Conservation (phyloP, 2,329 filamentous ascomycete species). For the Botryosphaeria dothidea region DNA sequence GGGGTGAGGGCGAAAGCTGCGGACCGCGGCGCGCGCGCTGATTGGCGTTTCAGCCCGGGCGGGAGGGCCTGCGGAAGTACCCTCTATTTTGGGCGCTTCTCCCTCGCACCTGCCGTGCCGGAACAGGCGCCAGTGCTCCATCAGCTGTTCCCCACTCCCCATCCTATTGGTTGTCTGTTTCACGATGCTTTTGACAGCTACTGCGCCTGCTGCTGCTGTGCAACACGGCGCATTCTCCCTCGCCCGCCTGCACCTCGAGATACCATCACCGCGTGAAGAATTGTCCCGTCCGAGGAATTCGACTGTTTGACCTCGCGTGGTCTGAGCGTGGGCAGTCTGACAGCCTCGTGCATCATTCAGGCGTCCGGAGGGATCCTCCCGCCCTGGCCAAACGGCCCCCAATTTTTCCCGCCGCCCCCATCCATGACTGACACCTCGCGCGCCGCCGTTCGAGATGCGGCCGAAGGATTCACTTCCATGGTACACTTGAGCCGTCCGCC, state of each 20-base stretch:
- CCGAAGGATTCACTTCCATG: constrained; percentile 4
- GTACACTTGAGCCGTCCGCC: not conserved
- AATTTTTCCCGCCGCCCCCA: not conserved
- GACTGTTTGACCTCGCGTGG: not conserved
- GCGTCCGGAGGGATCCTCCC: not conserved
- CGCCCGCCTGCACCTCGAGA: not conserved
- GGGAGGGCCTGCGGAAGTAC: not conserved
- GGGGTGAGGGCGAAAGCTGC: not conserved
- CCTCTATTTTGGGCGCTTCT: not conserved
- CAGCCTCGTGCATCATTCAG: not conserved
- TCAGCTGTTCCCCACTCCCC: not conserved
- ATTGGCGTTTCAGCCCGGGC: not conserved
- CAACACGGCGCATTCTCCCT: not conserved
- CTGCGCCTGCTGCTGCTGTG: not conserved
- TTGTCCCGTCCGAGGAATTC: too few species aligned
- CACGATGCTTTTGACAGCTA: not conserved
- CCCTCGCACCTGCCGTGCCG: not conserved
- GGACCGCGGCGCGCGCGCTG: not conserved
- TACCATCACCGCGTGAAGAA: not conserved
- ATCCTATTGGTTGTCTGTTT: not conserved
- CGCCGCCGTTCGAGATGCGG: not conserved
- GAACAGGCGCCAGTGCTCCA: not conserved
- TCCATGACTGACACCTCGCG: not conserved
- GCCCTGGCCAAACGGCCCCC: not conserved
- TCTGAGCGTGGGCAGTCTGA: not conserved